Percentiles rank a stretch among this genome's conserved stretches.
phyloP scores from a whole-genome alignment of 805 yeast genomes.

The Wickerhamomyces sydowiorum region DNA sequence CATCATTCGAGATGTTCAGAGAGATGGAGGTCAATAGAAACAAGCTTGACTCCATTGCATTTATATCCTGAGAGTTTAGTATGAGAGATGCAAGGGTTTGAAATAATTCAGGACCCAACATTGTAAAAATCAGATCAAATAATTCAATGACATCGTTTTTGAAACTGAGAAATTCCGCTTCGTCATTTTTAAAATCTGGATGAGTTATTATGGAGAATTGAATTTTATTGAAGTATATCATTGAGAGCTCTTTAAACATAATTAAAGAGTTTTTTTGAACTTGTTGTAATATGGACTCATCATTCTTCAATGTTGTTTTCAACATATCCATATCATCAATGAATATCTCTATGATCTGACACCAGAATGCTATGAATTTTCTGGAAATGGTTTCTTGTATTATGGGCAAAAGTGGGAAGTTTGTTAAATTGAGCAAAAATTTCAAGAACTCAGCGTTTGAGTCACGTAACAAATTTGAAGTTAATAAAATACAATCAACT shows the following conservation, averaged over 20 bases:
- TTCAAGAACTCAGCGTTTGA: slow-evolving; percentile 36
- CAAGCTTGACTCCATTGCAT: slow-evolving; percentile 55
- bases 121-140: slow-evolving; percentile 63
- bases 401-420: slow-evolving; percentile 51
- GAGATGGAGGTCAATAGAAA: slow-evolving; percentile 53
- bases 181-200: slow-evolving; percentile 25
- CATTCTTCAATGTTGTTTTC: slow-evolving; percentile 26
- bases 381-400: slow-evolving; percentile 52
- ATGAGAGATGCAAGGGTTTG: slow-evolving; percentile 35
- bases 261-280: slow-evolving; percentile 27
- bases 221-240: slow-evolving; percentile 64
- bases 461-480: slow-evolving; percentile 32
- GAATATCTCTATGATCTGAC: slow-evolving; percentile 53
- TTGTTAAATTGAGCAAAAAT: slow-evolving; percentile 46
- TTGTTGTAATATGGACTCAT: slow-evolving; percentile 23
- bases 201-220: slow-evolving; percentile 37
- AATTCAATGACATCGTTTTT: slow-evolving; percentile 75
- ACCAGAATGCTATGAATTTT: slow-evolving; percentile 64
- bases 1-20: slow-evolving; percentile 37
- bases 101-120: slow-evolving; percentile 51
- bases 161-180: slow-evolving; percentile 55
- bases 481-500: slow-evolving; percentile 37
- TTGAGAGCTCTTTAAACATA: slow-evolving; percentile 47
- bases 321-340: slow-evolving; percentile 41
- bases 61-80: slow-evolving; percentile 18